Evolutionary conservation across 2,329 filamentous ascomycete species (phyloP).

Genomic region (Trichoderma aggressivum): DNA sequence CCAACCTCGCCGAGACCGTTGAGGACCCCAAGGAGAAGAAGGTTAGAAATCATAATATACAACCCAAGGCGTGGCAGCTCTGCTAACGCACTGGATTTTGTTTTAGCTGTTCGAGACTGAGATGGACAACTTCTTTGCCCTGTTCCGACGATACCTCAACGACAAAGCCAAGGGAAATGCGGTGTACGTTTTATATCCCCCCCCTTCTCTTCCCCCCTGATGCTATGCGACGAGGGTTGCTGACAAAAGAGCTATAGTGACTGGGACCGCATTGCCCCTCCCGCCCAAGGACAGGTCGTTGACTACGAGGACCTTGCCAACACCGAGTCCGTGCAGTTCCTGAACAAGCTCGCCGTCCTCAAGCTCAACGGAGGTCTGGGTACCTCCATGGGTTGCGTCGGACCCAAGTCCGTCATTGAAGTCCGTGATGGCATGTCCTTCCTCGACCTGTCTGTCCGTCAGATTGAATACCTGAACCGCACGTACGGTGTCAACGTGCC

Average conservation of each 20-base stretch:
- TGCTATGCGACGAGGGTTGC: neutral
- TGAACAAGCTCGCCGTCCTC: conserved; percentile 95
- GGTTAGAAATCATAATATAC: conserved; percentile 46
- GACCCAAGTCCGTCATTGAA: conserved; percentile 98
- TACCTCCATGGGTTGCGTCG: conserved; percentile 99
- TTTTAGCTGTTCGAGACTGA: conserved; percentile 89
- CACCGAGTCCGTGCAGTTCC: conserved; percentile 85
- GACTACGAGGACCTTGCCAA: conserved; percentile 89
- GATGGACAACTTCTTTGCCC: conserved; percentile 99
- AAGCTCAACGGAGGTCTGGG: conserved; percentile 99
- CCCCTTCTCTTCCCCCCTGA: neutral
- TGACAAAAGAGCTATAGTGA: conserved; percentile 53
- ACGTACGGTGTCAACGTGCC: conserved; percentile 97
- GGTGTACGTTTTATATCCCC: conserved; percentile 52
- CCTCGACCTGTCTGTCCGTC: conserved; percentile 94
- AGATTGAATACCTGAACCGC: conserved; percentile 98
- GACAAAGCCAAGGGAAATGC: conserved; percentile 98
- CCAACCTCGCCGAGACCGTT: conserved; percentile 86
- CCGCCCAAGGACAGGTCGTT: conserved; percentile 89
- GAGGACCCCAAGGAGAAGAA: conserved; percentile 78
- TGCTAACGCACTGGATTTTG: conserved; percentile 17
- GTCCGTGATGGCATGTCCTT: conserved; percentile 99
- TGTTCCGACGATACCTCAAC: conserved; percentile 97
- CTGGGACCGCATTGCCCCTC: conserved; percentile 95
- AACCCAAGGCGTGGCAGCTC: neutral